A percentile compares a stretch with the other conserved stretches of the same genome.
phyloP scores from a whole-genome alignment of 2,329 filamentous ascomycete genomes.

The Trichoderma sp. region DNA sequence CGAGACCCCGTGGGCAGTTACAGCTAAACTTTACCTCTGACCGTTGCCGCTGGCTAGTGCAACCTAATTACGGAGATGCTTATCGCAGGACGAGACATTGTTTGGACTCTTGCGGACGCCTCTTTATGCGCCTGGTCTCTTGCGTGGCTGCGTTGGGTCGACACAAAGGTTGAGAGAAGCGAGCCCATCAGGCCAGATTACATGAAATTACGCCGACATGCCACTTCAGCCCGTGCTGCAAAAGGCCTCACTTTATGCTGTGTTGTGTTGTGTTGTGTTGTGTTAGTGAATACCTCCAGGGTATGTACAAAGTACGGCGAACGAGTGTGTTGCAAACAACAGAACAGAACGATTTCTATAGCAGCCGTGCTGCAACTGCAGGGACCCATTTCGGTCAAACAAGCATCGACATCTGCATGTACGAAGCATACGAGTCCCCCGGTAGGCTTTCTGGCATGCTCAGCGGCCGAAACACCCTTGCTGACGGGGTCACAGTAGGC shows the following conservation, averaged over 20 bases:
- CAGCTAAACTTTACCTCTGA: background rate
- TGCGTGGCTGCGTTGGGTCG: background rate
- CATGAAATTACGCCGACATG: background rate
- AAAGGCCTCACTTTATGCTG: background rate
- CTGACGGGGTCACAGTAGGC: background rate
- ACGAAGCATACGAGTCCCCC: background rate
- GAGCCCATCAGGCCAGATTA: background rate
- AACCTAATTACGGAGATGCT: constrained; percentile 9
- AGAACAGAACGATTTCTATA: too few relatives aligned
- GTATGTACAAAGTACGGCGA: background rate
- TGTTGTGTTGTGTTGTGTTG: background rate
- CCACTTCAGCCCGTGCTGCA: background rate
- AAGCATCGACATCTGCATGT: background rate
- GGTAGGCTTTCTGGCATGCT: background rate
- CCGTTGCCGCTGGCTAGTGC: background rate
- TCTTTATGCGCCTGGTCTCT: background rate
- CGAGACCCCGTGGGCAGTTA: background rate
- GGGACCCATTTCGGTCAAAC: too few relatives aligned
- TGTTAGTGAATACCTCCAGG: background rate
- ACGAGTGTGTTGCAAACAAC: background rate
- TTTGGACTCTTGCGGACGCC: background rate
- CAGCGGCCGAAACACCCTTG: background rate
- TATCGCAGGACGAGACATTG: constrained; percentile 1
- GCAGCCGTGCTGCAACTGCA: too few relatives aligned
- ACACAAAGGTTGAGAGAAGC: background rate